Base-by-base conservation (phyloP, 805 yeast genomes). In the Candida berthetii region DNA sequence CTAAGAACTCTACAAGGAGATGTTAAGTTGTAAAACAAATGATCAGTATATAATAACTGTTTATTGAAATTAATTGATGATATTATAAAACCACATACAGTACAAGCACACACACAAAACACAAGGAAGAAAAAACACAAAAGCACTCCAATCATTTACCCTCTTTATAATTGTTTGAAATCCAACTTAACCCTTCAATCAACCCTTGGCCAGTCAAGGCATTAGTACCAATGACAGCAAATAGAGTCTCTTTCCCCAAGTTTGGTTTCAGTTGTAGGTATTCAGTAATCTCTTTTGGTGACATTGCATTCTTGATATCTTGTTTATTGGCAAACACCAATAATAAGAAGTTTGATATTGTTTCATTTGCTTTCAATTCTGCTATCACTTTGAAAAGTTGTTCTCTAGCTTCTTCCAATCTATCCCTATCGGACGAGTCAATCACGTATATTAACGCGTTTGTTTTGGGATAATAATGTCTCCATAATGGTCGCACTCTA, bases 391-490 rank as follows among this genome's bases (percentile, higher is more conserved):
- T 75, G 62, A 73, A 76, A 52, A 90, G 69, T 60, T 88, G 96
- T 48, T 71, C 76, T 50, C 82, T 84, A 19, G 93, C 84, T 61
- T 85, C 93, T 39, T 78, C 80, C 51, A 90, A 66, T 55, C 96
- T 72, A 27, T 71, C 75, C 36, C 65, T 58, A 62, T 89, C 96
- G 7, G 85, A 78, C 6, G 88, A 76, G 64, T 90, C 98, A 45
- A 90, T 83, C 42, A 90, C 97, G 61, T 86, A 90, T 42, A 90
- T 87, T 44, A 90, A 72, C 9, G 96, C 96, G 58, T 88, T 85
- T 4, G 96, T 87, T 31, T 96, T 96, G 11, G 95, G 85, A 64
- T 85, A 88, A 65, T 90, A 90, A 60, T 90, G 96, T 63, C 96
- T 80, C 97, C 98, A 90, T 44, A 90, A 71, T 0, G 95, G 95